Conservation (phyloP, 2,329 filamentous ascomycete genomes). For the Trichocomaceae sp. region DNA sequence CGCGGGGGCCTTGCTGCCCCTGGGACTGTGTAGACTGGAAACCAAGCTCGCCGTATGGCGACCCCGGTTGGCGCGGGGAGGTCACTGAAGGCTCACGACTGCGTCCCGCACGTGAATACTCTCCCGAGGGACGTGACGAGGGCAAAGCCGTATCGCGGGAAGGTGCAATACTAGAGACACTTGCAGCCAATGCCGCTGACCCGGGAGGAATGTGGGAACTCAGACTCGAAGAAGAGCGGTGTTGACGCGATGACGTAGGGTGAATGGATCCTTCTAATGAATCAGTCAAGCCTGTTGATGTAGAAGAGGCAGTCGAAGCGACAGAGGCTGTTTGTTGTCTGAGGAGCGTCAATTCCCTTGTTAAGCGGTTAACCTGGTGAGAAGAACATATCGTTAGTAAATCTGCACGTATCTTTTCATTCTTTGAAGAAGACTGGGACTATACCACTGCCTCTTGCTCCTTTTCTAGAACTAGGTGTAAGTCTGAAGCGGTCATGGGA, state of each 20-base stretch:
- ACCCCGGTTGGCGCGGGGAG: slow-evolving; percentile 31
- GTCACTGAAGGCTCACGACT: slow-evolving; percentile 40
- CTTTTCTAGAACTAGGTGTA: slow-evolving; percentile 85
- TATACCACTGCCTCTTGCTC: slow-evolving; percentile 89
- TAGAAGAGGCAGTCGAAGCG: slow-evolving; percentile 54
- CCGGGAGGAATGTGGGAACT: slow-evolving; percentile 39
- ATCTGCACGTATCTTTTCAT: neutral
- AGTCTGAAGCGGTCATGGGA: slow-evolving; percentile 74
- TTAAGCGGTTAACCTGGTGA: slow-evolving; percentile 78
- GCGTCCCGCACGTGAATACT: slow-evolving; percentile 24
- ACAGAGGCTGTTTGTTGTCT: slow-evolving; percentile 61
- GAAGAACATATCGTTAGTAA: neutral
- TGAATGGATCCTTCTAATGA: slow-evolving; percentile 43
- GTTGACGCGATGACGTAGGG: slow-evolving; percentile 49
- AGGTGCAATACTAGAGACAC: slow-evolving; percentile 39
- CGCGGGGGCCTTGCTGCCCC: slow-evolving; percentile 15
- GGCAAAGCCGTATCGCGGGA: slow-evolving; percentile 32
- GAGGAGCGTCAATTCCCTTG: slow-evolving; percentile 79
- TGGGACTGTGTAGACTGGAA: slow-evolving; percentile 21
- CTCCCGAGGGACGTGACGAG: slow-evolving; percentile 23
- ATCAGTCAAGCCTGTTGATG: slow-evolving; percentile 47
- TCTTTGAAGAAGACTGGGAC: slow-evolving; percentile 13
- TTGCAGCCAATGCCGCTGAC: slow-evolving; percentile 29
- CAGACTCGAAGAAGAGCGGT: slow-evolving; percentile 51
- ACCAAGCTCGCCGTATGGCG: slow-evolving; percentile 25